Percentiles rank a stretch among this genome's conserved stretches.
Evolutionary conservation across 2,329 filamentous ascomycete genomes (phyloP).

Genomic region (Simplicillium aogashimaense): DNA sequence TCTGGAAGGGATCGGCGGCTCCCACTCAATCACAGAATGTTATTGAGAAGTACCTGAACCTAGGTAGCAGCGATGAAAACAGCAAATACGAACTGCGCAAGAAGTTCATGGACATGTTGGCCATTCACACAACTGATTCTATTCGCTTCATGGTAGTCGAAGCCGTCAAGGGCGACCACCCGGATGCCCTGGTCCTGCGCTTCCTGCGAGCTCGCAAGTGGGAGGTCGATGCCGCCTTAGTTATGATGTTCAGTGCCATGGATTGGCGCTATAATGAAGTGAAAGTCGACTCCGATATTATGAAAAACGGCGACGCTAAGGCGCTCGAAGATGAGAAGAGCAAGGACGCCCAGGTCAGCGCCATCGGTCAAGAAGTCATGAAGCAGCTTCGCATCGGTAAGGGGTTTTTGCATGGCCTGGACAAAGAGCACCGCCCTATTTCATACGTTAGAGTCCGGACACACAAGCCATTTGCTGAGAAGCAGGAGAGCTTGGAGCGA

Average conservation of each 20-base stretch:
- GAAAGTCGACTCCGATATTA: conserved; percentile 19
- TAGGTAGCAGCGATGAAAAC: conserved; percentile 41
- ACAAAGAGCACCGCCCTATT: conserved; percentile 23
- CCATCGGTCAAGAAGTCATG: conserved; percentile 17
- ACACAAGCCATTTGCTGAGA: conserved; percentile 21
- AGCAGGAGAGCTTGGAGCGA: conserved; percentile 21
- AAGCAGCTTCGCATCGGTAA: conserved; percentile 26
- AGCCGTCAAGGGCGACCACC: conserved; percentile 18
- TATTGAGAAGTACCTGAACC: conserved; percentile 22
- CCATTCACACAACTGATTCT: conserved; percentile 13
- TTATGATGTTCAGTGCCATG: conserved; percentile 26
- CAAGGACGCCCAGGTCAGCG: conserved; percentile 3
- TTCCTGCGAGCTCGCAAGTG: conserved; percentile 30
- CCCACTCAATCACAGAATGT: conserved; percentile 31
- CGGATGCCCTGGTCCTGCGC: conserved; percentile 26
- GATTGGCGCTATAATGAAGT: conserved; percentile 24
- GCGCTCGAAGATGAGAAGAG: conserved; percentile 16
- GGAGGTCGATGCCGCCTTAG: conserved; percentile 25
- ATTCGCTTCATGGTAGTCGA: conserved; percentile 11
- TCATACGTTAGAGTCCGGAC: conserved; percentile 23
- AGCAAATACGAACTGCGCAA: conserved; percentile 85
- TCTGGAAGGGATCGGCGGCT: conserved; percentile 46
- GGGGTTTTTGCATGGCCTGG: conserved; percentile 24
- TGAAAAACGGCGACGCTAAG: conserved; percentile 22
- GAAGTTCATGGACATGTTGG: conserved; percentile 22